These are phyloP conservation scores for Anastatica hierochuntica DNA, from an alignment of 345 rosid genomes.

Conservation along the genomic window DNA sequence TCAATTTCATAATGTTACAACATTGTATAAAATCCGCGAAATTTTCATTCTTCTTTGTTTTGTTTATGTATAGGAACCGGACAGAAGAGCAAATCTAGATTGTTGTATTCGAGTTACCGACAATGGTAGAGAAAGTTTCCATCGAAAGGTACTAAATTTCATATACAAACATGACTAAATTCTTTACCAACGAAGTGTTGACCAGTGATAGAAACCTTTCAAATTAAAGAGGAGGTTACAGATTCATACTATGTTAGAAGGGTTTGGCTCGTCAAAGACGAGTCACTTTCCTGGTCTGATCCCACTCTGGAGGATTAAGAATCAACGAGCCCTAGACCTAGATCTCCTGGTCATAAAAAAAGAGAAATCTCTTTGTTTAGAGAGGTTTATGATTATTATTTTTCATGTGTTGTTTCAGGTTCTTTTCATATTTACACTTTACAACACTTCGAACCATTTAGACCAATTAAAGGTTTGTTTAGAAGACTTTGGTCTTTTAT, in stretches of 20 bases:
- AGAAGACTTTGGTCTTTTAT: background rate
- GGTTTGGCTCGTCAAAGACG: too few species aligned
- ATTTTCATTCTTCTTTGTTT: background rate
- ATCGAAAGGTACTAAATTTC: conserved; percentile 50
- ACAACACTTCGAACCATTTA: conserved; percentile 53
- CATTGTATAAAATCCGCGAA: too few species aligned
- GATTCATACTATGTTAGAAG: too few species aligned
- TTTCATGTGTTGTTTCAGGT: conserved; percentile 43
- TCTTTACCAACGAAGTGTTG: too few species aligned
- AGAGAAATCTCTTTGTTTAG: background rate
- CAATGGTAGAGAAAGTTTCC: conserved; percentile 81
- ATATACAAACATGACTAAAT: background rate
- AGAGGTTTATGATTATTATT: background rate
- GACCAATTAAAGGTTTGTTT: conserved; percentile 70
- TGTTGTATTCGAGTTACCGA: conserved; percentile 73
- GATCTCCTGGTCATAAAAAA: too few species aligned
- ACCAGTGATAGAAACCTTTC: too few species aligned
- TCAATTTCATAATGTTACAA: background rate
- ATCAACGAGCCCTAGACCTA: too few species aligned
- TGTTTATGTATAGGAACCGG: conserved; percentile 42
- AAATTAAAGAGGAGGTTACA: too few species aligned
- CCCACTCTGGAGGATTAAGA: too few species aligned
- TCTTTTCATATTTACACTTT: conserved; percentile 74
- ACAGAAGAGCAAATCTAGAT: conserved; percentile 61
- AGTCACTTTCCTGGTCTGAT: too few species aligned